Base-by-base conservation (phyloP, 345 rosid genomes). In the Microcos paniculata region DNA sequence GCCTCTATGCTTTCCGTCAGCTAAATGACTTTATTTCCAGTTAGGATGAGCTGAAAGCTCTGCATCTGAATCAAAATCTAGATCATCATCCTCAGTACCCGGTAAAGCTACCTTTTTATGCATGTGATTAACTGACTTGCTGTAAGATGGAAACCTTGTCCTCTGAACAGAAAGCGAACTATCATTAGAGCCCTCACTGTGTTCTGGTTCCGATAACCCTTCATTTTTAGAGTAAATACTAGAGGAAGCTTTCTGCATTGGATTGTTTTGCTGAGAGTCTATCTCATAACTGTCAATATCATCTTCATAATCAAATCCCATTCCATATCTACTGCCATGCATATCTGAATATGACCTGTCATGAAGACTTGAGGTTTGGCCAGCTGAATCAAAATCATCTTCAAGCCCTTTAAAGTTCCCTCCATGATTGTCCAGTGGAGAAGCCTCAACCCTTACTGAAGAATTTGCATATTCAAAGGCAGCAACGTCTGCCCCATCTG, bases 401-500 rank as follows among this genome's bases (percentile, higher is more conserved):
- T 69, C 58, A 69, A 49, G 43, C 18, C 72, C 42, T 30, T 43
- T 30, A 69, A 69, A 69, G n/a, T n/a, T n/a, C n/a, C n/a, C n/a
- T n/a, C n/a, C 64, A 70, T 38, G 79, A 69, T 26, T 26, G 52
- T 30, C 79, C 23, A 74, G 19, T 45, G 80, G 80, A 48, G 77
- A 73, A 73, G 81, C 87, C 74, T 77, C 77, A 31, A 64, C 80
- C 74, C 61, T 85, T 68, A 77, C 74, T 6, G 77, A 70, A 65
- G 94, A 87, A 85, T 93, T 96, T 24, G 94, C 97, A 75, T 90
- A 82, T 86, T 93, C 97, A 72, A 93, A 95, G 1, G 94, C 88
- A 84, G 93, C 98, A 76, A 95, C 94, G 85, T 93, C 98, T 74
- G 96, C 97, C 0, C 98, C 99, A 76, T 96, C 99, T 59, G 99